A percentile compares a stretch with the other conserved stretches of the same genome.
These are phyloP conservation scores for Magnolia sinica DNA, from an alignment of 164 flowering plant species.

Conservation along the genomic window DNA sequence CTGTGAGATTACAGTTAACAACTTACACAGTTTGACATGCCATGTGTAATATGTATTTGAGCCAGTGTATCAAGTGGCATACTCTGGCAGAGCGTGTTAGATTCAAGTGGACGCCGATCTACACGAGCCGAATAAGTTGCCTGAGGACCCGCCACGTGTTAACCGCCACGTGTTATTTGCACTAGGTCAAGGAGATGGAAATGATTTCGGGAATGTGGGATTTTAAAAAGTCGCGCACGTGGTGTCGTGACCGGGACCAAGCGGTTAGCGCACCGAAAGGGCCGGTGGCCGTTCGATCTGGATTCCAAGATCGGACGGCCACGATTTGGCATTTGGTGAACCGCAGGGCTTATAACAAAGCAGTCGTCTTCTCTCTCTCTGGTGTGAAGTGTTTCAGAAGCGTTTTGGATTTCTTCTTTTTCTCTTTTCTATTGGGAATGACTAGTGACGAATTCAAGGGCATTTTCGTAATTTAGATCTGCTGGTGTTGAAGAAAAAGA, in stretches of 20 bases:
- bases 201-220: neutral
- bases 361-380: neutral
- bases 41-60: no score
- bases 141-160: neutral
- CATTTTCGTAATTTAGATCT: constrained; percentile 9
- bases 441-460: neutral
- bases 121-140: neutral
- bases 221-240: neutral
- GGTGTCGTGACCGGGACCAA: neutral
- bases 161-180: neutral
- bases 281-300: neutral
- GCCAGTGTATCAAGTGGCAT: no score
- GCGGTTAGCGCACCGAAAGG: no score
- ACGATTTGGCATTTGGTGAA: neutral
- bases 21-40: no score
- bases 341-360: neutral
- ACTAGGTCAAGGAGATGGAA: neutral
- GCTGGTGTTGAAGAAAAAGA: neutral
- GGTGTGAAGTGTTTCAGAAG: neutral
- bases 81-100: no score
- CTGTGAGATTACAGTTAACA: no score
- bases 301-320: neutral
- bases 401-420: neutral
- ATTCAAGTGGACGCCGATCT: no score
- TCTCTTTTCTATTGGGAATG: neutral